Conservation (phyloP, 345 rosid species). For the Camelina hispida region DNA sequence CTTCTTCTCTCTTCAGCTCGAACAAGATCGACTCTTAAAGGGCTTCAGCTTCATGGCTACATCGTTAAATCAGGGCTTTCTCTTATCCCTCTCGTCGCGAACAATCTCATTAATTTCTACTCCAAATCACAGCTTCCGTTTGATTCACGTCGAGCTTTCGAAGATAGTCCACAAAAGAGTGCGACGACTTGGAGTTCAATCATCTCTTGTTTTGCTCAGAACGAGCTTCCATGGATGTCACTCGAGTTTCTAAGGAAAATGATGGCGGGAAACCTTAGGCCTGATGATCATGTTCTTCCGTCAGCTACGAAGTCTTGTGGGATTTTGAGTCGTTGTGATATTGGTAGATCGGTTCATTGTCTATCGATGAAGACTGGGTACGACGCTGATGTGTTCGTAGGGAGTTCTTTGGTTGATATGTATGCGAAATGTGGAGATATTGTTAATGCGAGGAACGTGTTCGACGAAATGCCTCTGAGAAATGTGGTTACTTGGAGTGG, state of each 20-base stretch:
- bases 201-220: slow-evolving; percentile 79
- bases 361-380: slow-evolving; percentile 66
- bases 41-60: slow-evolving; percentile 79
- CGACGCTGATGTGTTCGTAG: slow-evolving; percentile 73
- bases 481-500: slow-evolving; percentile 97
- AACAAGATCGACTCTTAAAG: slow-evolving; percentile 57
- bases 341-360: slow-evolving; percentile 69
- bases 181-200: slow-evolving; percentile 92
- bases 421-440: slow-evolving; percentile 76
- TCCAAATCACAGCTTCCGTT: slow-evolving; percentile 78
- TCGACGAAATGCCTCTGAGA: slow-evolving; percentile 82
- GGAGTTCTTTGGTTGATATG: slow-evolving; percentile 86
- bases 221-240: slow-evolving; percentile 77
- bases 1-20: slow-evolving; percentile 67
- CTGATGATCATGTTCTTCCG: slow-evolving; percentile 83
- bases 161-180: slow-evolving; percentile 54
- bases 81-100: slow-evolving; percentile 67
- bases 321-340: slow-evolving; percentile 58
- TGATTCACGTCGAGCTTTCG: slow-evolving; percentile 59
- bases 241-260: slow-evolving; percentile 67
- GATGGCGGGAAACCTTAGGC: slow-evolving; percentile 51
- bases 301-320: slow-evolving; percentile 80
- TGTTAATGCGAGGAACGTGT: slow-evolving; percentile 62
- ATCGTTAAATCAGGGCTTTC: slow-evolving; percentile 72
- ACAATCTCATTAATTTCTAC: slow-evolving; percentile 87